These are phyloP conservation scores for Harrya chromipes DNA, from an alignment of 768 basidiomycete genomes.

Conservation along the genomic window DNA sequence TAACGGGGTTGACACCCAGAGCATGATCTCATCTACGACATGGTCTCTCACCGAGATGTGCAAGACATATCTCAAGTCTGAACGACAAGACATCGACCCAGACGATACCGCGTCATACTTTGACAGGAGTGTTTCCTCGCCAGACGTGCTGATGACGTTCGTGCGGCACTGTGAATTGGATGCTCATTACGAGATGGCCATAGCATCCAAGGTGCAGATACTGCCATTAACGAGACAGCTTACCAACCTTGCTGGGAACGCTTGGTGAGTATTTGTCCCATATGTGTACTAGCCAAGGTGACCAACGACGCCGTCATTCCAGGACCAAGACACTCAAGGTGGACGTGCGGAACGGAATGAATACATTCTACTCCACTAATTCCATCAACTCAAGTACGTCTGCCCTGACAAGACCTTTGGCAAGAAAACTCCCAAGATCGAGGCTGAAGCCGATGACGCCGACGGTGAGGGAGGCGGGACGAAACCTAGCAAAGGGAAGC, in stretches of 20 bases:
- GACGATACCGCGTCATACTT: slow-evolving; percentile 92
- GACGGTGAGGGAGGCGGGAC: slow-evolving; percentile 42
- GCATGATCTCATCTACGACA: slow-evolving; percentile 96
- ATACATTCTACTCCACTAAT: slow-evolving; percentile 97
- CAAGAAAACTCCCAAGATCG: slow-evolving; percentile 59
- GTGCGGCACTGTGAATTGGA: slow-evolving; percentile 94
- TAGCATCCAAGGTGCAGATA: slow-evolving; percentile 90
- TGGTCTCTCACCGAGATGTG: slow-evolving; percentile 99
- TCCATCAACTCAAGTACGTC: slow-evolving; percentile 93
- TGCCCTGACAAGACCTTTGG: slow-evolving; percentile 93
- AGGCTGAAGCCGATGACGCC: slow-evolving; percentile 52
- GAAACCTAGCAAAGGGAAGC: slow-evolving; percentile 62
- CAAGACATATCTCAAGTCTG: slow-evolving; percentile 78
- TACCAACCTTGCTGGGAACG: slow-evolving; percentile 94
- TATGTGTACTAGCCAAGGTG: neutral
- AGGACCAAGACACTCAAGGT: slow-evolving; percentile 98
- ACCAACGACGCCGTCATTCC: neutral
- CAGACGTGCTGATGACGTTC: slow-evolving; percentile 80
- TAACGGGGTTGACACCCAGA: slow-evolving; percentile 40
- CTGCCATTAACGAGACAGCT: slow-evolving; percentile 89
- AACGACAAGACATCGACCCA: slow-evolving; percentile 91
- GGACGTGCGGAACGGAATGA: slow-evolving; percentile 99
- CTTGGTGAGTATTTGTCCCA: slow-evolving; percentile 60
- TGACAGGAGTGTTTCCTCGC: slow-evolving; percentile 74
- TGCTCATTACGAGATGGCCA: slow-evolving; percentile 96